Conservation (phyloP, 768 basidiomycete species). For the Termitomyces sp. region DNA sequence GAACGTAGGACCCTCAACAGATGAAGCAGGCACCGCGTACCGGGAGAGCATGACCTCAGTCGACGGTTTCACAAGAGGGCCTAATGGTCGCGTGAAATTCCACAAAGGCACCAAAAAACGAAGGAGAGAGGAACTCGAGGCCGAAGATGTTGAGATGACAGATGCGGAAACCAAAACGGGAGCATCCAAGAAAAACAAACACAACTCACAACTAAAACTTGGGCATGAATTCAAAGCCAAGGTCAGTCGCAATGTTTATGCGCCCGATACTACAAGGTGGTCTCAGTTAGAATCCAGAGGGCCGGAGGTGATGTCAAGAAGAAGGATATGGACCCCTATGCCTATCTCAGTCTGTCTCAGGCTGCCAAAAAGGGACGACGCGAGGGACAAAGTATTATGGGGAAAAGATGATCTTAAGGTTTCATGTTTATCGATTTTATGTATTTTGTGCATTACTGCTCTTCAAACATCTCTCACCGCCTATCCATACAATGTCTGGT, state of each 20-base stretch:
- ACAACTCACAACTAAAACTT: conserved; percentile 41
- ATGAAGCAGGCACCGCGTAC: conserved; percentile 75
- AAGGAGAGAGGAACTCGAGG: conserved; percentile 60
- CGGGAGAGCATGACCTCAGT: conserved; percentile 75
- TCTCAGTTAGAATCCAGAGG: conserved; percentile 46
- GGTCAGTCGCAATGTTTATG: conserved; percentile 39
- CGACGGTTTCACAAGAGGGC: conserved; percentile 86
- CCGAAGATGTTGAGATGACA: conserved; percentile 71
- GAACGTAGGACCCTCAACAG: conserved; percentile 33
- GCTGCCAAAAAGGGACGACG: conserved; percentile 63
- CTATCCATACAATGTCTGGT: conserved; percentile 68
- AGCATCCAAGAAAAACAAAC: conserved; percentile 48
- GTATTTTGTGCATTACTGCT: conserved; percentile 8
- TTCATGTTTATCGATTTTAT: conserved; percentile 9
- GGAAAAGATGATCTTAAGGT: conserved; percentile 42
- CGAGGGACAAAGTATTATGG: conserved; percentile 38
- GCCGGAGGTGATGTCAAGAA: conserved; percentile 94
- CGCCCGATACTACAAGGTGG: conserved; percentile 5
- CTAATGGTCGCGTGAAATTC: conserved; percentile 85
- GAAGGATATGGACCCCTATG: conserved; percentile 85
- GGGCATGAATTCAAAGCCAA: conserved; percentile 96
- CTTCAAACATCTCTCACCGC: neutral
- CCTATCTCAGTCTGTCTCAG: conserved; percentile 81
- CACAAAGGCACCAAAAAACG: conserved; percentile 97
- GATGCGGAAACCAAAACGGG: conserved; percentile 48